Evolutionary conservation across 495 filamentous ascomycete species (phyloP), one percentile per base, ranked within the genome.

Genomic region (Xylaria grammica): DNA sequence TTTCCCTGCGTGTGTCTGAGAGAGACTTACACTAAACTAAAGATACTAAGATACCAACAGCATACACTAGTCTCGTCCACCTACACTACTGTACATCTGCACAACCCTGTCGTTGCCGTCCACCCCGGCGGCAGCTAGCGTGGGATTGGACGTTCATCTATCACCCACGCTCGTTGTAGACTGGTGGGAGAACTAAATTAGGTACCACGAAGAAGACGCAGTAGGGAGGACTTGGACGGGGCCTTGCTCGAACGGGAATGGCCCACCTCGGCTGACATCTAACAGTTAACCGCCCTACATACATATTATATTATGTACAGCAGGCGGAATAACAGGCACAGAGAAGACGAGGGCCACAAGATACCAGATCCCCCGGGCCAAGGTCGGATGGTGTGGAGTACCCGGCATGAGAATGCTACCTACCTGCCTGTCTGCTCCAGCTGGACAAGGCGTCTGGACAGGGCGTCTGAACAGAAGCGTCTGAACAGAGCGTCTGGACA

Each of bases 101-200:
- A 26, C 42, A 45, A 48, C 42, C 44, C 42, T 29, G 5, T 30
- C 24, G 45, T 30, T 42, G 45, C 46, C 46, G 29, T 60, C 56
- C 44, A 60, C 34, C 42, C 56, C 56, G 57, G 57, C 57, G 57
- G 57, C 29, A 60, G 57, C 48, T 22, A 60, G 45, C 57, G 30
- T 60, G 42, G 29, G 57, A 34, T 48, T 13, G 20, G 24, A 42
- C 38, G 40, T 10, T 42, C 40, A 10, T 17, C 7, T 42, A 20
- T 48, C 15, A 49, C 29, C 45, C 49, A 26, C 24, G 9, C 42
- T 27, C 19, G 13, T 34, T n/a, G 3, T 29, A 19, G 30, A 36
- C 38, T 24, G 44, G 42, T n/a, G 20, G n/a, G 40, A 30, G 29
- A 44, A 30, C 58, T 61, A 61, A 51, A 42, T 61, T 52, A 52